These are phyloP conservation scores for Clausena lansium DNA, from an alignment of 345 rosid species.

Conservation along the genomic window DNA sequence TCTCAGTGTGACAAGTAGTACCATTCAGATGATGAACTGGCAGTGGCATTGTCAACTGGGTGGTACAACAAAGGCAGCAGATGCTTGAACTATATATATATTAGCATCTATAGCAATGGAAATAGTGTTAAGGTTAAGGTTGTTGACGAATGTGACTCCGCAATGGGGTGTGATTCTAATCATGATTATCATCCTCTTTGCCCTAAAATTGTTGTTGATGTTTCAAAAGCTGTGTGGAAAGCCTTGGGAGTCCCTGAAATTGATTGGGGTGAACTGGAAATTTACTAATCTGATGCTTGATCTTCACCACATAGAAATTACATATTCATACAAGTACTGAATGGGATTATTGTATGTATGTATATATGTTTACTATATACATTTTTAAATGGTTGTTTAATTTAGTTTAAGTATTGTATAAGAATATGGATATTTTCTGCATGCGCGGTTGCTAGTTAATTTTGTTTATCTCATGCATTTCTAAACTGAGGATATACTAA, in stretches of 20 bases:
- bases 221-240: conserved; percentile 25
- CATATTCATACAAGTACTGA: background rate
- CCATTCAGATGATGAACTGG: conserved; percentile 14
- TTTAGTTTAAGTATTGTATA: no score
- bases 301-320: background rate
- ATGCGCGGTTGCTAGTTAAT: no score
- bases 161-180: conserved; percentile 19
- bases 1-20: conserved; percentile 21
- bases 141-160: conserved; percentile 32
- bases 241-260: conserved; percentile 16
- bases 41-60: conserved; percentile 30
- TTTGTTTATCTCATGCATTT: no score
- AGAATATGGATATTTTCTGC: no score
- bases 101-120: conserved; percentile 21
- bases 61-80: conserved; percentile 25
- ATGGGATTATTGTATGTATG: background rate
- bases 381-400: no score
- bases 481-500: no score
- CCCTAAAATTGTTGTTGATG: conserved; percentile 27
- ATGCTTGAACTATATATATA: conserved; percentile 13
- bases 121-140: conserved; percentile 24
- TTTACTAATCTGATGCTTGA: conserved; percentile 20
- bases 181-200: conserved; percentile 37
- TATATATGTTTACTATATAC: background rate
- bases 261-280: conserved; percentile 15